These are phyloP conservation scores for Heterobasidion occidentale DNA, from an alignment of 1,284 basidiomycete genomes.

Conservation along the genomic window DNA sequence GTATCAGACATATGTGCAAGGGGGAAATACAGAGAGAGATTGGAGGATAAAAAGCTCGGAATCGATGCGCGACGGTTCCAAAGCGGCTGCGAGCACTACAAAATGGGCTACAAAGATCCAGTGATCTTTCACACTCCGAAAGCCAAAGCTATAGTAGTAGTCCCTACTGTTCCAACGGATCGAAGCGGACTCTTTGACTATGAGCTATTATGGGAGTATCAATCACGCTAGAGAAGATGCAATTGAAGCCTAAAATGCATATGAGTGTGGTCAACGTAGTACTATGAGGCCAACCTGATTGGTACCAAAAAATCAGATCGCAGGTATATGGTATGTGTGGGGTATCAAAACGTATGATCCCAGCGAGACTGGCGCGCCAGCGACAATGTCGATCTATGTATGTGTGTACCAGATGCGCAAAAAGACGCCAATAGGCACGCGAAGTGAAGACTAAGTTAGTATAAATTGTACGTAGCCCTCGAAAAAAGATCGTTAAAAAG, in stretches of 20 bases:
- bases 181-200: no score
- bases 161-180: no score
- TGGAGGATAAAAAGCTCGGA: background rate
- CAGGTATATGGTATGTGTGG: background rate
- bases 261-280: no score
- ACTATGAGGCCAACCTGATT: no score
- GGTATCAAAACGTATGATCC: background rate
- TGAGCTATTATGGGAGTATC: no score
- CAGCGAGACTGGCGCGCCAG: background rate
- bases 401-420: background rate
- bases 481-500: no score
- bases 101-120: no score
- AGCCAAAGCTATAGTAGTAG: background rate
- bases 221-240: no score
- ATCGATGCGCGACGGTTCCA: background rate
- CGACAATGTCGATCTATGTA: background rate
- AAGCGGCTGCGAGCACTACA: background rate
- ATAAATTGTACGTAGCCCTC: background rate
- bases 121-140: background rate
- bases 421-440: background rate
- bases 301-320: background rate
- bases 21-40: background rate
- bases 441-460: background rate
- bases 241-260: no score
- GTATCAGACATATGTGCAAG: constrained; percentile 45